Evolutionary conservation across 768 basidiomycete species (phyloP).

Genomic region (Leucosporidium scottii): DNA sequence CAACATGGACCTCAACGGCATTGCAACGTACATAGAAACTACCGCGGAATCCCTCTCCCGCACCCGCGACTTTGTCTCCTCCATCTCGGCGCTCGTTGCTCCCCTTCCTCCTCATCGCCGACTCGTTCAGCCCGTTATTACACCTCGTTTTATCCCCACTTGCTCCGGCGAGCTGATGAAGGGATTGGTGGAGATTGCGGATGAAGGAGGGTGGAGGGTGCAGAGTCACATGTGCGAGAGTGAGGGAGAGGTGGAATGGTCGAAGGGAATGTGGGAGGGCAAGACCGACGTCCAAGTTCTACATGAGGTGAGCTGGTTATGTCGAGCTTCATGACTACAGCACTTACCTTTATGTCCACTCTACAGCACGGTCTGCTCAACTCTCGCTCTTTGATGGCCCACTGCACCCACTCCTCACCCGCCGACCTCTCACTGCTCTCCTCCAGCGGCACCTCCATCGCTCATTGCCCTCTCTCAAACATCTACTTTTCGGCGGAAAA

Average conservation of each 20-base stretch:
- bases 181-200: conserved; percentile 56
- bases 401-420: conserved; percentile 70
- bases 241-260: conserved; percentile 66
- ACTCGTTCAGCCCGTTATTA: conserved; percentile 72
- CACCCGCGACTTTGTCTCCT: conserved; percentile 54
- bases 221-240: conserved; percentile 83
- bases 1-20: conserved; percentile 69
- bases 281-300: conserved; percentile 68
- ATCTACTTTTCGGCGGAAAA: conserved; percentile 69
- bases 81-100: conserved; percentile 47
- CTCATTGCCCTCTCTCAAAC: conserved; percentile 85
- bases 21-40: conserved; percentile 60
- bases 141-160: conserved; percentile 83
- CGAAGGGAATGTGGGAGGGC: conserved; percentile 53
- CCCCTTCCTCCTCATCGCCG: conserved; percentile 48
- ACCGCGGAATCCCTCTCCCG: conserved; percentile 49
- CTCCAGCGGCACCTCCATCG: conserved; percentile 55
- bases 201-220: conserved; percentile 49
- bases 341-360: neutral
- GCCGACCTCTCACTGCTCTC: conserved; percentile 53
- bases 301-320: conserved; percentile 49
- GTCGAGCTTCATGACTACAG: neutral
- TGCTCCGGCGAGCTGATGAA: conserved; percentile 65
- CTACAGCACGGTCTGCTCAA: conserved; percentile 57
- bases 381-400: conserved; percentile 66